Conservation (phyloP, 768 basidiomycete genomes). For the Hygrocybe punicea region DNA sequence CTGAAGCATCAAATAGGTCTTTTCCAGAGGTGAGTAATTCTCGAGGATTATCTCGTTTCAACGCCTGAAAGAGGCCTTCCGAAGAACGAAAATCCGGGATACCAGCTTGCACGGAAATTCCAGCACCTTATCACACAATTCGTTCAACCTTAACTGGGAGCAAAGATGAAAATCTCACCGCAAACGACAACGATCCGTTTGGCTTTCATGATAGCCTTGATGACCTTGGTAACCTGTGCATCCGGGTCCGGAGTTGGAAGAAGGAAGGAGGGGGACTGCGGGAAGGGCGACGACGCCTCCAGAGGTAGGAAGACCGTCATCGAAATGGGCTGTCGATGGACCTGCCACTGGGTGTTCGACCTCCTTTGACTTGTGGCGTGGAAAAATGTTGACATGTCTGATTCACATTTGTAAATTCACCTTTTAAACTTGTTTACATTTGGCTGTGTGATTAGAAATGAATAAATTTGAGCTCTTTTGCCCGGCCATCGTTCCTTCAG, state of each 20-base stretch:
- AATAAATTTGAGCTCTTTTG: too few species aligned
- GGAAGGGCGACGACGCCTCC: conserved; percentile 44
- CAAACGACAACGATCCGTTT: conserved; percentile 82
- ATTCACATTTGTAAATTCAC: too few species aligned
- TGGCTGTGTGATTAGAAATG: too few species aligned
- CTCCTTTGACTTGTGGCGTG: conserved; percentile 11
- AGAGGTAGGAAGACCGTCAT: conserved; percentile 64
- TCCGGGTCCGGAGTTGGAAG: conserved; percentile 43
- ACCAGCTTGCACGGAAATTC: conserved; percentile 81
- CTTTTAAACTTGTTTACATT: too few species aligned
- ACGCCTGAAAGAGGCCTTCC: conserved; percentile 72
- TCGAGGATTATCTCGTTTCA: conserved; percentile 75
- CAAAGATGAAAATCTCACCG: conserved; percentile 49
- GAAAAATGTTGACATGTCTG: not conserved
- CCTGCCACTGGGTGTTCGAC: not conserved
- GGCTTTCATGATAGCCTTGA: conserved; percentile 72
- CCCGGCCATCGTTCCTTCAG: too few species aligned
- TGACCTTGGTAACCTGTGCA: conserved; percentile 49
- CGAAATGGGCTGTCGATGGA: not conserved
- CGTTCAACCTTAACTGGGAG: not conserved
- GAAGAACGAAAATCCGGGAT: conserved; percentile 88
- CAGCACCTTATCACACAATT: conserved; percentile 57
- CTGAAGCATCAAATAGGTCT: conserved; percentile 87
- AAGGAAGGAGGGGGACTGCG: conserved; percentile 57
- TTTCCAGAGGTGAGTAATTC: conserved; percentile 71